Percentiles rank a stretch among this genome's conserved stretches.
Evolutionary conservation across 371 early-diverging fungal genomes (phyloP).

Genomic region (Syncephalastrum racemosum): DNA sequence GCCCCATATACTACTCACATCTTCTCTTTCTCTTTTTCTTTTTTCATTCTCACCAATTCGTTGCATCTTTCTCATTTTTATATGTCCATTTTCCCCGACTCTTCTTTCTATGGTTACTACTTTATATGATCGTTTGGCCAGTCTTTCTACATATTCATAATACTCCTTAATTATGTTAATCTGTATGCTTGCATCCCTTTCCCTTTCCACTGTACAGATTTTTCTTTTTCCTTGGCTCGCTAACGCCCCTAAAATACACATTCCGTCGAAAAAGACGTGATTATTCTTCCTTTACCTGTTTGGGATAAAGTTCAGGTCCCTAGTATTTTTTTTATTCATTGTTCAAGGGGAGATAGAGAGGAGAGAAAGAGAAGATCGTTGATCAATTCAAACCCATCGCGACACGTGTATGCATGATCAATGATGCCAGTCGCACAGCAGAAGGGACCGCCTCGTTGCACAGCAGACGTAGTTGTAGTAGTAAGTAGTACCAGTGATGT

Average conservation of each 20-base stretch:
- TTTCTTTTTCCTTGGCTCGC: conserved; percentile 6
- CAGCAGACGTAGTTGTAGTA: too few relatives aligned
- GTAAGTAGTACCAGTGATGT: too few relatives aligned
- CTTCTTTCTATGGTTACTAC: conserved; percentile 1
- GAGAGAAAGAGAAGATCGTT: too few relatives aligned
- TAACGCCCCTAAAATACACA: not conserved
- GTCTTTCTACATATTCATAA: not conserved
- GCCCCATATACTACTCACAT: conserved; percentile 1
- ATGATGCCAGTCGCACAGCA: too few relatives aligned
- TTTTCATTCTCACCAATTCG: not conserved
- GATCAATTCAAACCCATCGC: too few relatives aligned
- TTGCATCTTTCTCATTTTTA: not conserved
- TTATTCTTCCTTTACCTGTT: too few relatives aligned
- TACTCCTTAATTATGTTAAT: conserved; percentile 3
- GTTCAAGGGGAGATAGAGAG: too few relatives aligned
- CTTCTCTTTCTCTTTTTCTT: conserved; percentile 1
- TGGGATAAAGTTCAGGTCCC: too few relatives aligned
- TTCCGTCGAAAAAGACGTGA: not conserved
- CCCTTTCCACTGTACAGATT: conserved; percentile 6
- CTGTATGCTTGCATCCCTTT: conserved; percentile 6
- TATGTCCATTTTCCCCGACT: not conserved
- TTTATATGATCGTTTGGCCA: not conserved
- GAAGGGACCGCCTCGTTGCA: too few relatives aligned
- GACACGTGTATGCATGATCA: too few relatives aligned
- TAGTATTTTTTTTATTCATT: too few relatives aligned